Evolutionary conservation across 805 yeast genomes (phyloP), one percentile per base, ranked within the genome.

Genomic region (Kodamaea lidongshanica): DNA sequence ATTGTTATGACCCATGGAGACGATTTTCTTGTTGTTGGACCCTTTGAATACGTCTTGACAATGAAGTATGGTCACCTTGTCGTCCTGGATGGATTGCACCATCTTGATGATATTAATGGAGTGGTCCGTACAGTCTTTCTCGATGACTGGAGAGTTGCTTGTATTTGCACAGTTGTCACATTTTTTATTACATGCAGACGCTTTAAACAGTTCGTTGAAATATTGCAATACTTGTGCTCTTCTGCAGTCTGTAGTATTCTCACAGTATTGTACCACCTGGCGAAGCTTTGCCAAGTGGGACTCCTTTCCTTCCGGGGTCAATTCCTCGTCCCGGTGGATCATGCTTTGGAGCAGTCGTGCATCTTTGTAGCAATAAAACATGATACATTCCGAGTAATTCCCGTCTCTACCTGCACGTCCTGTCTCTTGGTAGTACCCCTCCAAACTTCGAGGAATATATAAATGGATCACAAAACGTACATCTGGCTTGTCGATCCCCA

Each of bases 341-440:
- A 86, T 71, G 11, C 76, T 65, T 52, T 81, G 87, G 25, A 92
- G 57, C 16, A 75, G 61, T 34, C 87, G 63, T 0, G 89, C 94
- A 58, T 89, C 98, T 37, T 72, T 71, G 57, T 79, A 80, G 7
- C 78, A 71, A 54, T 81, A 92, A 45, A 74, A 89, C 71, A 89
- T 70, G 9, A 86, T 70, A 58, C 97, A 92, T 34, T 77, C 79
- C 1, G 95, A 81, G 25, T 65, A 73, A 6, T 71, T 59, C 0
- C 98, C 97, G 60, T 92, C 98, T 60, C 98, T 74, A 4, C 98
- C 98, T 4, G 97, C 98, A 56, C 98, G 76, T 6, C 98, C 98
- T 1, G 97, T 88, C 53, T 92, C 98, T 56, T 92, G 98, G 48
- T 92, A 92, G 54, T 92, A 92, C 0, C 96, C 97, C 57, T 92